These are phyloP conservation scores for Citrus inodora DNA, from an alignment of 345 rosid genomes.

Conservation along the genomic window DNA sequence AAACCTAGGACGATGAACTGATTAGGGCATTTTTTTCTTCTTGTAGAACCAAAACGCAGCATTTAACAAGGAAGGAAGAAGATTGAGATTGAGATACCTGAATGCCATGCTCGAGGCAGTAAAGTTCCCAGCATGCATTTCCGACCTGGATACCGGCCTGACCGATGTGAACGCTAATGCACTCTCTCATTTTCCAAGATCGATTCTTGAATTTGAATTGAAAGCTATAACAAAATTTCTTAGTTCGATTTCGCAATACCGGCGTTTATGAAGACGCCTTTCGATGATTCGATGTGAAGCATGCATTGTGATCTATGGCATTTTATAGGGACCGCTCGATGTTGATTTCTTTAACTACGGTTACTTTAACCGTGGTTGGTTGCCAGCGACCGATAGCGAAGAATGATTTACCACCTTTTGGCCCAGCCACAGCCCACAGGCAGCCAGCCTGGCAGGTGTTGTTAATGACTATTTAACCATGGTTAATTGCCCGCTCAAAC, in stretches of 20 bases:
- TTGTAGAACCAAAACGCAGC: too few relatives aligned
- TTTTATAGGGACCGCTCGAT: background rate
- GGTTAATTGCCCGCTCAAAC: conserved; percentile 23
- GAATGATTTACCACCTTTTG: background rate
- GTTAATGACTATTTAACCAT: conserved; percentile 5
- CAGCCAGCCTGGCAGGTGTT: background rate
- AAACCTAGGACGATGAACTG: too few relatives aligned
- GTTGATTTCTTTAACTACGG: conserved; percentile 7
- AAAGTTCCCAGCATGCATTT: conserved; percentile 57
- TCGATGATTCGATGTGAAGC: background rate
- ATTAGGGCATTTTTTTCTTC: too few relatives aligned
- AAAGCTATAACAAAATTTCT: too few relatives aligned
- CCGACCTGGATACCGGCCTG: conserved; percentile 68
- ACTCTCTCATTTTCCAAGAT: conserved; percentile 42
- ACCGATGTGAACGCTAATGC: conserved; percentile 55
- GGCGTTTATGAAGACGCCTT: conserved; percentile 65
- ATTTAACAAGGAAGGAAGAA: too few relatives aligned
- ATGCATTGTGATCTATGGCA: background rate
- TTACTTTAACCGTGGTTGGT: conserved; percentile 27
- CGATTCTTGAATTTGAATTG: background rate
- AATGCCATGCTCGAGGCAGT: background rate
- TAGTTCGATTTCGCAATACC: background rate
- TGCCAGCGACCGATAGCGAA: conserved; percentile 7
- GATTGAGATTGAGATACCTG: background rate
- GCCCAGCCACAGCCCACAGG: background rate